phyloP scores from a whole-genome alignment of 768 basidiomycete species.

The Rhodotorula taiwanensis region DNA sequence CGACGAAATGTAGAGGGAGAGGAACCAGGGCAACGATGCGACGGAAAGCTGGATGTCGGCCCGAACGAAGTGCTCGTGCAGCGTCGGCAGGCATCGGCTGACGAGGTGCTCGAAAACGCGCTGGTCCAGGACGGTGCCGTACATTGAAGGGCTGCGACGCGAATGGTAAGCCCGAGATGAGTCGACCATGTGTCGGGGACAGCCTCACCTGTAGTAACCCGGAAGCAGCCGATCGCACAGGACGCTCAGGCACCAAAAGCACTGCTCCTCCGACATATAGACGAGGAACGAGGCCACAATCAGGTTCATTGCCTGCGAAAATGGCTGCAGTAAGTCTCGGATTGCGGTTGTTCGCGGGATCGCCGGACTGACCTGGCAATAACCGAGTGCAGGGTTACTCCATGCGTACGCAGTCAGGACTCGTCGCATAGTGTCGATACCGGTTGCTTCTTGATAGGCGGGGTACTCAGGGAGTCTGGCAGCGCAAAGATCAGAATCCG shows the following conservation, averaged over 20 bases:
- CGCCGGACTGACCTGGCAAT: constrained; percentile 39
- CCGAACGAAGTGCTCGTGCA: constrained; percentile 80
- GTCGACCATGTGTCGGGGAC: background rate
- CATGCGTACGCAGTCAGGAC: constrained; percentile 94
- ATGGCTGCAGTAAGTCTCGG: background rate
- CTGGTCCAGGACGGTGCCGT: constrained; percentile 96
- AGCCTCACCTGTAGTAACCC: constrained; percentile 84
- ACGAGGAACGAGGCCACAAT: constrained; percentile 91
- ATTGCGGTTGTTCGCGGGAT: too few relatives aligned
- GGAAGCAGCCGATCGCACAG: constrained; percentile 89
- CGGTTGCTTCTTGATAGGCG: constrained; percentile 85
- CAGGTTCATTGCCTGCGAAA: constrained; percentile 86
- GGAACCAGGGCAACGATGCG: constrained; percentile 94
- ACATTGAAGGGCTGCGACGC: constrained; percentile 77
- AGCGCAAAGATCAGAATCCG: too few relatives aligned
- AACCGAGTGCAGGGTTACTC: constrained; percentile 61
- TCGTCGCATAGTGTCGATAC: constrained; percentile 72
- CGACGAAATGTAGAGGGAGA: constrained; percentile 69
- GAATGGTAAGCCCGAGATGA: background rate
- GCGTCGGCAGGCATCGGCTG: constrained; percentile 56
- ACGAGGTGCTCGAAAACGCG: constrained; percentile 94
- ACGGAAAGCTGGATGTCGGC: constrained; percentile 97
- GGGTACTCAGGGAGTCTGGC: constrained; percentile 86
- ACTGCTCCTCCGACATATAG: constrained; percentile 98
- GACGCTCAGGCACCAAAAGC: constrained; percentile 93